Base-by-base conservation (phyloP, 768 basidiomycete genomes). In the Lenzites betulinus region DNA sequence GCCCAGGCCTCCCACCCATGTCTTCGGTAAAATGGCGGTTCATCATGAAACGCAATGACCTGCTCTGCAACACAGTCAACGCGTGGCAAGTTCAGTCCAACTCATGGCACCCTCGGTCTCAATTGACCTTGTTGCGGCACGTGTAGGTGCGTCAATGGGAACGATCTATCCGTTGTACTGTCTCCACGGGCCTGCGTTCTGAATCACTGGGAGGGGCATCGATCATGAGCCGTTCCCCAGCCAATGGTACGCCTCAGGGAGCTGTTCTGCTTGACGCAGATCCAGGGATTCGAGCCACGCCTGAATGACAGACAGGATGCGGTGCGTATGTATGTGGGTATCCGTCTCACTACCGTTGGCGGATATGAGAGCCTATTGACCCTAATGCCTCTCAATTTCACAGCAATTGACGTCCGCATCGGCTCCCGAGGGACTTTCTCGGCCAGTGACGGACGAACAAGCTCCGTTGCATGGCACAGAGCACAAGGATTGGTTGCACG, bases 351-450 rank as follows among this genome's bases (percentile, higher is more conserved):
- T 57, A 50, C 48, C 56, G 56, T 39, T 50, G 39, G 48, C 56
- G 56, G 56, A 58, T 43, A 58, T 58, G 56, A 58, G 56, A 50
- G 48, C 48, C 56, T 42, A 20, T 47, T 58, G 56, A 58, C 56
- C 4, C 56, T 2, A 15, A 15, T 3, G 25, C 13, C 22, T 9
- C n/a, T 35, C 22, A 6, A 50, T 28, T 50, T 58, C 56, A 50
- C 48, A 58, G 56, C 38, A 51, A 50, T 42, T 22, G 39, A 51
- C 56, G 48, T 38, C 48, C 28, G 39, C 39, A 39, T 50, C 56
- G 48, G 56, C 39, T 13, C 12, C 1, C 13, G 33, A 26, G 26
- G 22, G 48, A 50, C 48, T 43, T 47, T 20, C 56, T 26, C 56
- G 41, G 26, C 26, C 35, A 41, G 20, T n/a, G 25, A n/a, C 48